Base-by-base conservation (phyloP, 2,329 filamentous ascomycete genomes). In the Arthrocladium fulminans region DNA sequence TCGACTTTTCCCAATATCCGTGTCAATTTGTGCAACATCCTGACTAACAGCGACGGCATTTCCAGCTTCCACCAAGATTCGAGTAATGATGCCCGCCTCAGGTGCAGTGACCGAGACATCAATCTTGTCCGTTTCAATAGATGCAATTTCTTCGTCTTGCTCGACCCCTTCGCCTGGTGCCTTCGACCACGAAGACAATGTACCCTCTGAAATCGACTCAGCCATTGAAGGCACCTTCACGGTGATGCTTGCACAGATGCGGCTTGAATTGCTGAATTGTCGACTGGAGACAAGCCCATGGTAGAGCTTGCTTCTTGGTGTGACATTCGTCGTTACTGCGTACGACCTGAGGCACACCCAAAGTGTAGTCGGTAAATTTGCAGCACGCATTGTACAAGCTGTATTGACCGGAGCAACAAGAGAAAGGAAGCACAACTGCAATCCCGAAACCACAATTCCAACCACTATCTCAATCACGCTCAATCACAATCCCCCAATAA, bases 71-170 rank as follows among this genome's bases (percentile, higher is more conserved):
- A 84, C 92, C 25, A 97, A 75, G 49, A 95, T 81, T 68, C 97
- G 88, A 68, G 88, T 94, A 70, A 98, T 87, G 24, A 81, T 85
- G 57, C 92, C 92, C 32, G 90, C 81, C 60, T 90, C 83, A 5
- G 92, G 87, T 13, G 92, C 89, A 68, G 96, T 97, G 63, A 98
- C 89, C 22, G 90, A 84, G 39, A 98, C 88, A 67, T 98, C 92
- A 64, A 97, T 97, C 88, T 98, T 98, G 77, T 98, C 92, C 10
- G 92, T 98, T 72, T 98, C 92, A 63, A 98, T 98, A 43, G 90
- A 96, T 25, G 92, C 92, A 67, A 98, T 90, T 68, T 98, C 92
- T 71, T 97, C 92, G 64, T 98, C 92, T 61, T 84, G 83, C 72
- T 94, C 88, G 45, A 98, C 89, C 60, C 81, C 89, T 66, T 98